These are phyloP conservation scores for Juglanconis juglandina DNA, from an alignment of 2,329 filamentous ascomycete genomes.

Conservation along the genomic window DNA sequence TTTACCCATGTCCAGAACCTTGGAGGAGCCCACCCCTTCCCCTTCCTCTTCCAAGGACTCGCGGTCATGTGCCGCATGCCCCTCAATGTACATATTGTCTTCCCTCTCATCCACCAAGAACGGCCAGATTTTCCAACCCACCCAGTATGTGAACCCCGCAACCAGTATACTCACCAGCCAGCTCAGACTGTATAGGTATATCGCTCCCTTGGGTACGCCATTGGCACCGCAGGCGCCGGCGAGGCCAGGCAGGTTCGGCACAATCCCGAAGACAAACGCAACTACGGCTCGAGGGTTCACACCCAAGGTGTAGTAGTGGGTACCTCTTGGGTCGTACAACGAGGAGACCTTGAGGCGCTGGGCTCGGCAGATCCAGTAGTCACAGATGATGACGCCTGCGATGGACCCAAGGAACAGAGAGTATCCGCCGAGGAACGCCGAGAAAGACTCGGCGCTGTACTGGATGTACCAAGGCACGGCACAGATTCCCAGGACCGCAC, in stretches of 20 bases:
- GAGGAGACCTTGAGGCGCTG: slow-evolving; percentile 36
- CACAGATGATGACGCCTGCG: slow-evolving; percentile 36
- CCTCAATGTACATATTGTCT: not conserved
- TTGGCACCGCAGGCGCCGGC: slow-evolving; percentile 24
- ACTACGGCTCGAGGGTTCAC: slow-evolving; percentile 24
- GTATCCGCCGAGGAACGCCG: slow-evolving; percentile 65
- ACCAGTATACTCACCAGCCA: slow-evolving; percentile 29
- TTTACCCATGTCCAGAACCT: not conserved
- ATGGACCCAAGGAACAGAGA: slow-evolving; percentile 30
- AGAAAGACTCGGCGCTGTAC: slow-evolving; percentile 52
- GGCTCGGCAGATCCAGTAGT: slow-evolving; percentile 36
- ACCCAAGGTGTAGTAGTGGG: slow-evolving; percentile 33
- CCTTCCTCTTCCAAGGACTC: not conserved
- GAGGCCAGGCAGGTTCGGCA: slow-evolving; percentile 30
- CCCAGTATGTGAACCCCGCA: slow-evolving; percentile 3
- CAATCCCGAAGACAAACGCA: slow-evolving; percentile 25
- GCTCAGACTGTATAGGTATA: slow-evolving; percentile 28
- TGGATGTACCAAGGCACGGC: slow-evolving; percentile 67
- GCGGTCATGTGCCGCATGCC: not conserved
- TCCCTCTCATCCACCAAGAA: not conserved
- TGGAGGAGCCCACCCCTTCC: not conserved
- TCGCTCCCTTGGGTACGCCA: slow-evolving; percentile 22
- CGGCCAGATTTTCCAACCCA: slow-evolving; percentile 5
- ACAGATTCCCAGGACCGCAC: slow-evolving; percentile 53
- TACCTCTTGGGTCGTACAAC: slow-evolving; percentile 38